Evolutionary conservation across 2,329 filamentous ascomycete genomes (phyloP), one percentile per base, ranked within the genome.

Genomic region (Arthrobotrys pseudoclavata): DNA sequence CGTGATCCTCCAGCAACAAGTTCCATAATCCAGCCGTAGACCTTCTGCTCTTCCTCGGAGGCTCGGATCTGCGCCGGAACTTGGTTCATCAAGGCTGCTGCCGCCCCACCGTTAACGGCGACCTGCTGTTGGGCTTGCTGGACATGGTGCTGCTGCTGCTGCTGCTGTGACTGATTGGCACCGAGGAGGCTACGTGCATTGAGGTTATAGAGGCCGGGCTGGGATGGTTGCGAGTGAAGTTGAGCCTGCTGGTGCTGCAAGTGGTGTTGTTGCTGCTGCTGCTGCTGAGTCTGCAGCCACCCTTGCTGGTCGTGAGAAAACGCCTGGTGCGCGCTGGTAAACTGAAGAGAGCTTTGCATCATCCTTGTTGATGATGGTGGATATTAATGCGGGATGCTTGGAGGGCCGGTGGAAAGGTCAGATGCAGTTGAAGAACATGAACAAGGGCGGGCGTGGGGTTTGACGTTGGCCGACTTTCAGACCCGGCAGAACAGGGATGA

Each of bases 1-100:
- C 96, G 89, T 29, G 94, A 94, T 4, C 79, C 80, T 18, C 81
- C 81, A 20, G 80, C 79, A 31, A 81, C 80, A 55, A 82, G 68
- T 61, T 82, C 81, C 64, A 81, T 77, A 53, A 82, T 82, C 81
- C 81, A 82, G 12, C 79, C 72, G 69, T 82, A 82, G 34, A 82
- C 79, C 62, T 82, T 82, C 40, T 80, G 70, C 37, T 81, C 81
- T 42, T 82, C 81, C n/a, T 82, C 81, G 15, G 79, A 79, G 15
- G 75, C 76, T 34, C 75, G 47, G 26, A 79, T 68, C 29, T 77
- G 74, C n/a, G 57, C 67, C 2, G 68, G 61, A 6, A 48, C 57
- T 34, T 76, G 69, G 48, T 68, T 70, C 67, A 79, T 67, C 79
- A 81, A 75, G 26, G 76, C 52, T 22, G 75, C 57, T 22, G 72